phyloP scores from a whole-genome alignment of 2,329 filamentous ascomycete species.

The Phialocephala subalpina region DNA sequence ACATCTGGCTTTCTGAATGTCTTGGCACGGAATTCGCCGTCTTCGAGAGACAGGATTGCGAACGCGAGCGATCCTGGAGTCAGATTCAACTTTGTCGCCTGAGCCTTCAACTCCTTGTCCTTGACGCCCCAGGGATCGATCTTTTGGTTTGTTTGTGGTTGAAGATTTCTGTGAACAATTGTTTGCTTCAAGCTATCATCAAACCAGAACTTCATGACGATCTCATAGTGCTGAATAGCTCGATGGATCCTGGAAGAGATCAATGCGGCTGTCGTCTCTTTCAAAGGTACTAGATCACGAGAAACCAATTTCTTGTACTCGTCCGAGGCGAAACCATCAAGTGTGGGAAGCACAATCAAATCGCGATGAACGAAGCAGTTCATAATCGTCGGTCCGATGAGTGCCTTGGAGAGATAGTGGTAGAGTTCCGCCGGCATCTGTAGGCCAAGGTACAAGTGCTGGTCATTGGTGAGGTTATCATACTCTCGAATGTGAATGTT shows the following conservation, averaged over 20 bases:
- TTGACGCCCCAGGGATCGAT: constrained; percentile 77
- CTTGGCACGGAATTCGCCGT: constrained; percentile 72
- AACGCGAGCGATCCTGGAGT: constrained; percentile 59
- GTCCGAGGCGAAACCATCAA: constrained; percentile 81
- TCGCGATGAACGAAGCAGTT: constrained; percentile 85
- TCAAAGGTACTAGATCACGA: constrained; percentile 75
- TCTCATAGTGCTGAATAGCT: constrained; percentile 81
- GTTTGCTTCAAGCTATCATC: constrained; percentile 72
- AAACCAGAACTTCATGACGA: constrained; percentile 86
- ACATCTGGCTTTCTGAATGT: constrained; percentile 56
- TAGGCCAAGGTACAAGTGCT: constrained; percentile 90
- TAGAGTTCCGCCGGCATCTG: constrained; percentile 90
- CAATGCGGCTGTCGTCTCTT: constrained; percentile 79
- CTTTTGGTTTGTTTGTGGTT: constrained; percentile 57
- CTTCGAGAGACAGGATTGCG: constrained; percentile 72
- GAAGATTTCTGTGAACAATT: constrained; percentile 67
- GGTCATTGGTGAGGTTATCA: constrained; percentile 79
- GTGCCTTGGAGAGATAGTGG: constrained; percentile 84
- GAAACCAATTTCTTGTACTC: constrained; percentile 85
- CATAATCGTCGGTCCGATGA: constrained; percentile 81
- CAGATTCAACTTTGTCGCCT: constrained; percentile 49
- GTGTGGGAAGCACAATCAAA: constrained; percentile 80
- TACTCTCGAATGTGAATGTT: constrained; percentile 78
- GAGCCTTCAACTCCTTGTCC: constrained; percentile 57
- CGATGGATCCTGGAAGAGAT: constrained; percentile 82